A percentile compares a stretch with the other conserved stretches of the same genome.
phyloP scores from a whole-genome alignment of 2,329 filamentous ascomycete species.

The Zalaria obscura region DNA sequence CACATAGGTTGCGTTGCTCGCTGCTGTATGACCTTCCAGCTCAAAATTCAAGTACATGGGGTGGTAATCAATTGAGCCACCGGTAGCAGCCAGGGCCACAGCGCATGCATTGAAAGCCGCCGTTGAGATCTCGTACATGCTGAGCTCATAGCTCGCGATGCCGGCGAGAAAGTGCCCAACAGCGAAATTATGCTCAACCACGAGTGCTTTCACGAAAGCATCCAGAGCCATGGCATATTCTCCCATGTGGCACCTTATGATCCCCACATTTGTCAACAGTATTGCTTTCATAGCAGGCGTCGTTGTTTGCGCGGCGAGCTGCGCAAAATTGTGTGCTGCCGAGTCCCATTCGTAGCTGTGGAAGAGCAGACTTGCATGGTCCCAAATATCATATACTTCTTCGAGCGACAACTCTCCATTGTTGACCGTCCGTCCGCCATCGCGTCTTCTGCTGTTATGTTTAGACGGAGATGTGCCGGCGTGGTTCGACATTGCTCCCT shows the following conservation, averaged over 20 bases:
- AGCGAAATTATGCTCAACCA: conserved; percentile 6
- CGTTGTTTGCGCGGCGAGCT: conserved; percentile 9
- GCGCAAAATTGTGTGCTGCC: conserved; percentile 13
- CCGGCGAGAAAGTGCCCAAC: conserved; percentile 16
- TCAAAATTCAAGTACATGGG: neutral
- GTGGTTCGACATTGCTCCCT: no score
- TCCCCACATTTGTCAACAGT: conserved; percentile 15
- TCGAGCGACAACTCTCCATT: neutral
- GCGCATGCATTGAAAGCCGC: conserved; percentile 3
- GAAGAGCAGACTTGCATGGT: conserved; percentile 17
- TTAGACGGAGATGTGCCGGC: neutral
- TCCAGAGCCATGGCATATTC: conserved; percentile 12
- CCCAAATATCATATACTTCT: conserved; percentile 15
- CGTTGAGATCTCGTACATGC: conserved; percentile 3
- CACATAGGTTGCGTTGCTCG: neutral
- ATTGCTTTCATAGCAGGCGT: conserved; percentile 7
- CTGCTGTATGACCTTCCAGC: neutral
- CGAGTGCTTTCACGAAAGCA: conserved; percentile 11
- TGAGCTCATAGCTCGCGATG: conserved; percentile 13
- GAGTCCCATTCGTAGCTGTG: conserved; percentile 17
- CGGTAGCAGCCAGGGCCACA: neutral
- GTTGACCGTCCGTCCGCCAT: neutral
- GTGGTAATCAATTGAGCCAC: neutral
- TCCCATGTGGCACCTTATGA: conserved; percentile 16
- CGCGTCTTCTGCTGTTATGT: neutral